A percentile compares a stretch with the other conserved stretches of the same genome.
Evolutionary conservation across 2,329 filamentous ascomycete species (phyloP).

Genomic region (Diplodia scrobiculata): DNA sequence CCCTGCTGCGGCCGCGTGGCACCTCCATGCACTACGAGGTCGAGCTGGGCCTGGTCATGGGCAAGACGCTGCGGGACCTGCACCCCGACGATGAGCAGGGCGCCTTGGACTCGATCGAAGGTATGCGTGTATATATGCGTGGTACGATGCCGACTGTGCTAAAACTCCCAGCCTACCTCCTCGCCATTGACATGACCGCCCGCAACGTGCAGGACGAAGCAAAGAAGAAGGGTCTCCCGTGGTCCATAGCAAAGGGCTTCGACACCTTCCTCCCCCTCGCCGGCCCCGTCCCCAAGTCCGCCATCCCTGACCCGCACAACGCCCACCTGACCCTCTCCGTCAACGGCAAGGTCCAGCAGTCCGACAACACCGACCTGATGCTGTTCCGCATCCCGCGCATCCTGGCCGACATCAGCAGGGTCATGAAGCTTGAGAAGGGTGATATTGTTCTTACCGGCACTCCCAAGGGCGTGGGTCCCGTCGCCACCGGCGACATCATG

Average conservation of each 20-base stretch:
- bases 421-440: constrained; percentile 90
- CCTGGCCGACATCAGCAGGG: constrained; percentile 85
- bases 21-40: constrained; percentile 92
- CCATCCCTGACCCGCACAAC: constrained; percentile 83
- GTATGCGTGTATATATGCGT: constrained; percentile 50
- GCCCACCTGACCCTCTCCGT: constrained; percentile 83
- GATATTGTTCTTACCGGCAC: constrained; percentile 97
- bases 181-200: constrained; percentile 96
- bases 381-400: constrained; percentile 86
- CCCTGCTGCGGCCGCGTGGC: constrained; percentile 78
- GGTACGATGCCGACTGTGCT: neutral
- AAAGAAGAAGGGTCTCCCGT: constrained; percentile 94
- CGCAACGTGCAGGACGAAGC: constrained; percentile 95
- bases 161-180: constrained; percentile 67
- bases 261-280: constrained; percentile 94
- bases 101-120: constrained; percentile 80
- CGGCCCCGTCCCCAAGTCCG: constrained; percentile 74
- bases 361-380: constrained; percentile 91
- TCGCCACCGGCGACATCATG: constrained; percentile 84
- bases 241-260: constrained; percentile 96
- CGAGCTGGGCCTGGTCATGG: constrained; percentile 86
- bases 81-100: constrained; percentile 70
- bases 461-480: constrained; percentile 89
- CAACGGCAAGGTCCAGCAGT: constrained; percentile 75
- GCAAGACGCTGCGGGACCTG: constrained; percentile 75